Evolutionary conservation across 2,329 filamentous ascomycete species (phyloP), one percentile per base, ranked within the genome.

Genomic region (Stagonosporopsis chrysanthemi): DNA sequence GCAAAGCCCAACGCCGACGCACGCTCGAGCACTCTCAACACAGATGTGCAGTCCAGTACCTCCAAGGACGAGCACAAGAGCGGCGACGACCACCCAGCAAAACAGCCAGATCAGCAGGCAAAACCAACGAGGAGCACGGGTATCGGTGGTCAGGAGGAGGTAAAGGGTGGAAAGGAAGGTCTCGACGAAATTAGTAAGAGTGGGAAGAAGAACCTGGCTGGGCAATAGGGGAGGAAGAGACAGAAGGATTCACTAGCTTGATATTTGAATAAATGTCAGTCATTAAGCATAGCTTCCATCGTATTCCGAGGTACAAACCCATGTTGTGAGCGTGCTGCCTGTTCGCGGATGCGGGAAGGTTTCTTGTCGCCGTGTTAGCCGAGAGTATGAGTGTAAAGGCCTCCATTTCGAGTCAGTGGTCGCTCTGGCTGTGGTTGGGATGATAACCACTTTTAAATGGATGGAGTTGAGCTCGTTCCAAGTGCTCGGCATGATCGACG

Each of bases 31-130:
- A 68, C 67, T 4, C 69, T 68, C 14, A 65, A 71, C 45, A 71
- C 64, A 11, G 70, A 73, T 38, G 23, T 40, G 12, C 70, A 76
- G 46, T 76, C 74, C 2, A 70, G 56, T 23, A 73, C 75, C 15
- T 75, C 73, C 0, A 47, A 49, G 6, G 54, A 71, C 0, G 67
- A 73, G 52, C 47, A 66, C 23, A 67, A 67, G 56, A 65, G 31
- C 9, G 72, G 72, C 2, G 68, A 72, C 35, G 70, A 77, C 19
- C 73, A 77, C 50, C 75, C 75, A 1, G 74, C 75, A 0, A 77
- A 77, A 55, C 75, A 77, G 47, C 75, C 75, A 0, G 75, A 78
- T 48, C 48, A 63, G 7, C 75, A 78, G 57, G 52, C 58, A 17
- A 50, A 72, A 58, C 72, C 72, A 5, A 66, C 57, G 1, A 58